Evolutionary conservation across 1,139 yeast species (phyloP).

Genomic region (Yamadazyma diospyri): DNA sequence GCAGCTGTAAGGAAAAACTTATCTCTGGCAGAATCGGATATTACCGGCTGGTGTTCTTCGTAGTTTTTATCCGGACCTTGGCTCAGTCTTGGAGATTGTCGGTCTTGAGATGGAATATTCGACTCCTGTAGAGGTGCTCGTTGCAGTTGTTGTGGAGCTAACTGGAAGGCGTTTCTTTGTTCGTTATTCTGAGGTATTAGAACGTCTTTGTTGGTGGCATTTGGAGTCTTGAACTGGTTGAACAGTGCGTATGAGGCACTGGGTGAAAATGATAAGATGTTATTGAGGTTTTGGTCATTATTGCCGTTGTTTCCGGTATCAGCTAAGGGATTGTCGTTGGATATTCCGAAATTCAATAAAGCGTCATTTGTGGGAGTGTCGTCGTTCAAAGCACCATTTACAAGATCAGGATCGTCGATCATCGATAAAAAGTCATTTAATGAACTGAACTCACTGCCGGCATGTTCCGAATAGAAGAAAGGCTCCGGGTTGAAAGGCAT

Average conservation of each 20-base stretch:
- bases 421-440: conserved; percentile 84
- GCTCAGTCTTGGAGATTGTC: conserved; percentile 1
- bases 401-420: conserved; percentile 80
- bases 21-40: conserved; percentile 82
- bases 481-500: conserved; percentile 62
- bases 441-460: conserved; percentile 89
- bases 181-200: conserved; percentile 9
- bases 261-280: conserved; percentile 29
- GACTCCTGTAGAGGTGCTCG: conserved; percentile 7
- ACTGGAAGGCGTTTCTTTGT: too few species aligned
- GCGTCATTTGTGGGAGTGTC: conserved; percentile 23
- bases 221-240: conserved; percentile 10
- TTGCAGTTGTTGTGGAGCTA: conserved; percentile 8
- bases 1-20: conserved; percentile 96
- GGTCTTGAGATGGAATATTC: conserved; percentile 6
- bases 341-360: conserved; percentile 24
- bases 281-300: neutral
- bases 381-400: conserved; percentile 46
- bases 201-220: conserved; percentile 7
- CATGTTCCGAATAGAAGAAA: conserved; percentile 83
- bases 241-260: conserved; percentile 20
- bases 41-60: conserved; percentile 39
- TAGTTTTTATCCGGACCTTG: conserved; percentile 3
- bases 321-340: conserved; percentile 22
- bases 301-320: neutral